Conservation (phyloP, 306 rosid genomes). For the Medicago arabica region DNA sequence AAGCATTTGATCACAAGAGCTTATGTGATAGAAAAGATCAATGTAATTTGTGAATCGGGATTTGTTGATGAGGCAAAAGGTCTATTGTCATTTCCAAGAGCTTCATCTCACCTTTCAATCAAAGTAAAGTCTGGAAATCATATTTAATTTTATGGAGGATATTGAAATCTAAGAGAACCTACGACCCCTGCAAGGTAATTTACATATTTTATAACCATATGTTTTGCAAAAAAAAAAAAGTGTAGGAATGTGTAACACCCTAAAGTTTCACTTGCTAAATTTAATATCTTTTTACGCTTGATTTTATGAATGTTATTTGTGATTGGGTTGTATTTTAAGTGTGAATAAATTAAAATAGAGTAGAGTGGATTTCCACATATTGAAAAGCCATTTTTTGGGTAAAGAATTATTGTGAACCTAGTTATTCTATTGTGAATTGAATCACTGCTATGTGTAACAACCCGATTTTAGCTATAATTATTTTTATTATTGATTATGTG, state of each 20-base stretch:
- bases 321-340: neutral
- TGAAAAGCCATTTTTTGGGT: no score
- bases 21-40: neutral
- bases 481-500: no score
- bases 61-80: neutral
- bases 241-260: neutral
- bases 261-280: neutral
- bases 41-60: slow-evolving; percentile 1
- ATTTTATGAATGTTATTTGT: neutral
- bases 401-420: no score
- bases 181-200: neutral
- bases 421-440: no score
- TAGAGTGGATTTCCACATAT: neutral
- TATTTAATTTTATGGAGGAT: neutral
- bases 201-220: neutral
- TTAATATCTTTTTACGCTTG: neutral
- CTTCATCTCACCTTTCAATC: slow-evolving; percentile 15
- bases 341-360: no score
- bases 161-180: neutral
- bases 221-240: no score
- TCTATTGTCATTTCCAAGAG: slow-evolving; percentile 7
- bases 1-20: slow-evolving; percentile 33
- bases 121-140: neutral
- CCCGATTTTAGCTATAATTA: no score
- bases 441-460: no score